A percentile compares a stretch with the other conserved stretches of the same genome.
Evolutionary conservation across 1,284 basidiomycete genomes (phyloP).

Genomic region (Taiwanofungus camphoratus): DNA sequence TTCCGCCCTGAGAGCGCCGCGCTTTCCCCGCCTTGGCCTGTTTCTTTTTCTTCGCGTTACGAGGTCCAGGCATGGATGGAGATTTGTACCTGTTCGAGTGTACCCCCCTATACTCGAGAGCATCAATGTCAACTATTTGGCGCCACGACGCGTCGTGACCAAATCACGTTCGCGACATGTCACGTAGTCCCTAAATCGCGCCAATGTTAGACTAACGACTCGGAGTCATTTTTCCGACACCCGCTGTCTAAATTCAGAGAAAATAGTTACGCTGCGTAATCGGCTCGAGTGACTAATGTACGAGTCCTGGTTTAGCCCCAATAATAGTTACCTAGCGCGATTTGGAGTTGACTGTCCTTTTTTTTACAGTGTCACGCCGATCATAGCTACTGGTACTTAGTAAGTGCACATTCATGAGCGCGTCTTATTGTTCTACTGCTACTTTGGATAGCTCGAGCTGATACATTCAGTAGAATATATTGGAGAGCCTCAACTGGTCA

Average conservation of each 20-base stretch:
- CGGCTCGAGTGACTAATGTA: neutral
- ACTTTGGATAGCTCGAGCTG: neutral
- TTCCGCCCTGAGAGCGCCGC: slow-evolving; percentile 3
- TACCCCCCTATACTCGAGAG: neutral
- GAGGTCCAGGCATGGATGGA: slow-evolving; percentile 41
- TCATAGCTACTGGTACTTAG: neutral
- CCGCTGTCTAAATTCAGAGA: neutral
- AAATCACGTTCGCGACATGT: slow-evolving; percentile 7
- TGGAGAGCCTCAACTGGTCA: neutral
- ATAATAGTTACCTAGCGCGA: neutral
- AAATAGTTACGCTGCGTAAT: neutral
- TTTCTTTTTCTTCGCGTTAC: slow-evolving; percentile 39
- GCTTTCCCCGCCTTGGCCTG: slow-evolving; percentile 30
- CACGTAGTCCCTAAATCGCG: too few relatives aligned
- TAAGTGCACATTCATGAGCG: neutral
- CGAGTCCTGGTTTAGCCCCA: neutral
- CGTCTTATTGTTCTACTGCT: neutral
- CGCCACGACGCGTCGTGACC: slow-evolving; percentile 4
- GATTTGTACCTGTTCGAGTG: too few relatives aligned
- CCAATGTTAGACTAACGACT: too few relatives aligned
- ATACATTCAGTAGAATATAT: neutral
- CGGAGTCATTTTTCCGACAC: neutral
- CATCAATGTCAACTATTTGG: neutral
- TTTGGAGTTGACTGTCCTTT: too few relatives aligned
- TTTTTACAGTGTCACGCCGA: neutral